Evolutionary conservation across 2,329 filamentous ascomycete genomes (phyloP).

Genomic region (Sarocladium strictum): DNA sequence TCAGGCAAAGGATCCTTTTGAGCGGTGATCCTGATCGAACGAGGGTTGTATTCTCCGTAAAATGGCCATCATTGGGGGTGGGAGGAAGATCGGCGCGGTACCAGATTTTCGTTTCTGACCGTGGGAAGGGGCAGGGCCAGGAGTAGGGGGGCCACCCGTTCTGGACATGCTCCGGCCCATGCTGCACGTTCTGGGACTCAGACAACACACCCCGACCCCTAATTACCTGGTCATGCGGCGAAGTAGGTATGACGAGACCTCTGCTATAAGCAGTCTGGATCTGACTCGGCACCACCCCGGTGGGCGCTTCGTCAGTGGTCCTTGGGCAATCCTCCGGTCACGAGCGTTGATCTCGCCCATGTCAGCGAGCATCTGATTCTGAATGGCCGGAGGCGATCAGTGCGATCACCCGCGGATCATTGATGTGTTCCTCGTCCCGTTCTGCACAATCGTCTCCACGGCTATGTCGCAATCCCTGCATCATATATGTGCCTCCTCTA

Average conservation of each 20-base stretch:
- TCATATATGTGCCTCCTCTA: not conserved
- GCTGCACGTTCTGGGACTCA: constrained; percentile 3
- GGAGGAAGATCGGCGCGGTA: constrained; percentile 8
- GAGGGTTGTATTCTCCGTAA: not conserved
- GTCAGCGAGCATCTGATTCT: not conserved
- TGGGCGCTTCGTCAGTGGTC: not conserved
- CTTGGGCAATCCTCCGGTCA: constrained; percentile 1
- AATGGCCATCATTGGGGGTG: not conserved
- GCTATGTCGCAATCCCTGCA: not conserved
- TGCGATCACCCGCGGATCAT: constrained; percentile 3
- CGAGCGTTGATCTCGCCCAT: not conserved
- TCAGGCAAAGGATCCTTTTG: constrained; percentile 5
- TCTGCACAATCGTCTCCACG: not conserved
- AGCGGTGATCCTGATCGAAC: constrained; percentile 6
- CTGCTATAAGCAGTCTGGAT: not conserved
- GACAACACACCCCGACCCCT: constrained; percentile 2
- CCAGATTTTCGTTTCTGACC: not conserved
- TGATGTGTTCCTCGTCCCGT: not conserved
- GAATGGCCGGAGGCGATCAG: too few species aligned
- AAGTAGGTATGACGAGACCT: constrained; percentile 2
- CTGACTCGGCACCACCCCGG: constrained; percentile 3
- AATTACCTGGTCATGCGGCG: not conserved
- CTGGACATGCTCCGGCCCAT: constrained; percentile 2
- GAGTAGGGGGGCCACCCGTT: constrained; percentile 3
- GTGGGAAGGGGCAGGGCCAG: not conserved